A percentile compares a stretch with the other conserved stretches of the same genome.
Conservation (phyloP, 2,329 filamentous ascomycete genomes). For the Chrysosphaeria jannelii region DNA sequence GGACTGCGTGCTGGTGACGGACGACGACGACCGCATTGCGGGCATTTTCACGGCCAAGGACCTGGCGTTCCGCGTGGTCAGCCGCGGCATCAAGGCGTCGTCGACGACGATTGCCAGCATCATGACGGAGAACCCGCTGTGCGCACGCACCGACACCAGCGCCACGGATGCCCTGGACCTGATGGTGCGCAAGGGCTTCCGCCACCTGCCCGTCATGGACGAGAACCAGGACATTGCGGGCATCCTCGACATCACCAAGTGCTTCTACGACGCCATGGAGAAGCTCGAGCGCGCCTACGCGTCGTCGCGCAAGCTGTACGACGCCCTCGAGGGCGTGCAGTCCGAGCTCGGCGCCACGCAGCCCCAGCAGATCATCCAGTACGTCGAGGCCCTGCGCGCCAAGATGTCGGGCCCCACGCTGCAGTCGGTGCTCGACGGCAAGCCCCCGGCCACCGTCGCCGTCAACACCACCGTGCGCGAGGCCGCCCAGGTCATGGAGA, state of each 20-base stretch:
- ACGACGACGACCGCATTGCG: conserved; percentile 90
- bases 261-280: conserved; percentile 99
- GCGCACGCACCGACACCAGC: conserved; percentile 88
- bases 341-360: conserved; percentile 87
- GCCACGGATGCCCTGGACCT: conserved; percentile 90
- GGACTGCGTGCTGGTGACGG: conserved; percentile 89
- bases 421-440: conserved; percentile 74
- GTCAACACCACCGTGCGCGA: conserved; percentile 92
- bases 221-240: conserved; percentile 98
- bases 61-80: conserved; percentile 86
- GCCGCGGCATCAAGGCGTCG: conserved; percentile 61
- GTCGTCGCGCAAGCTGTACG: conserved; percentile 92
- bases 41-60: conserved; percentile 99
- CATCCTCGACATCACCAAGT: conserved; percentile 95
- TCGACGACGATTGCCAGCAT: conserved; percentile 89
- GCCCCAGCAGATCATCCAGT: conserved; percentile 95
- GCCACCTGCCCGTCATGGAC: conserved; percentile 95
- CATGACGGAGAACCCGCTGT: conserved; percentile 98
- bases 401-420: conserved; percentile 98
- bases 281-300: conserved; percentile 94
- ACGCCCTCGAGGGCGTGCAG: conserved; percentile 90
- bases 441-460: conserved; percentile 79
- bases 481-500: conserved; percentile 86
- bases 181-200: conserved; percentile 95
- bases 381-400: conserved; percentile 75